phyloP scores from a whole-genome alignment of 2,329 filamentous ascomycete species.

The Hymenoscyphus infarciens region DNA sequence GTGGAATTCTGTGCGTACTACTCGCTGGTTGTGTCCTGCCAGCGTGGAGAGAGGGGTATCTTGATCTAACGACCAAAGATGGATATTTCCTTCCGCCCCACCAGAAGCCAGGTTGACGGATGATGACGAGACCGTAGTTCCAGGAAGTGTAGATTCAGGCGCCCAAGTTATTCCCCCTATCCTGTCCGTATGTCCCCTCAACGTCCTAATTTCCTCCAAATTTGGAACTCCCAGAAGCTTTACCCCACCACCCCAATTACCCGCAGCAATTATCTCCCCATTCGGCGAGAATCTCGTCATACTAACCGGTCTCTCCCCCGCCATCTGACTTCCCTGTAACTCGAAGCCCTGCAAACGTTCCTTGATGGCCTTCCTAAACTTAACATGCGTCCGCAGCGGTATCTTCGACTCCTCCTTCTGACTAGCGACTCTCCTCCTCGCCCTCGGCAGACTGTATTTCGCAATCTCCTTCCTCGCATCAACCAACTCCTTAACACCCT shows the following conservation, averaged over 20 bases:
- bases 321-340: conserved; percentile 88
- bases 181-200: conserved; percentile 83
- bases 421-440: conserved; percentile 70
- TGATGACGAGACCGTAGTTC: conserved; percentile 65
- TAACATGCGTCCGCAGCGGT: conserved; percentile 83
- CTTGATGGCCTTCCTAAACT: conserved; percentile 85
- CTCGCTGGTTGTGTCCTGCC: conserved; percentile 77
- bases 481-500: conserved; percentile 70
- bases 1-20: conserved; percentile 92
- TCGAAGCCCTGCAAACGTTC: conserved; percentile 79
- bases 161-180: conserved; percentile 90
- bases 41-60: conserved; percentile 82
- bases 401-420: conserved; percentile 81
- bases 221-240: conserved; percentile 82
- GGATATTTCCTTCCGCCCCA: conserved; percentile 80
- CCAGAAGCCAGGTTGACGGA: conserved; percentile 85
- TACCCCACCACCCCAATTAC: conserved; percentile 89
- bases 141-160: conserved; percentile 73
- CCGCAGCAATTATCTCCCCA: conserved; percentile 77
- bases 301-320: conserved; percentile 84
- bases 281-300: conserved; percentile 89
- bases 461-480: conserved; percentile 77
- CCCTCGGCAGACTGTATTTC: conserved; percentile 76
- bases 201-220: conserved; percentile 68
- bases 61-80: conserved; percentile 85